Base-by-base conservation (phyloP, 257 asterid species). In the Primulina huaijiensis region DNA sequence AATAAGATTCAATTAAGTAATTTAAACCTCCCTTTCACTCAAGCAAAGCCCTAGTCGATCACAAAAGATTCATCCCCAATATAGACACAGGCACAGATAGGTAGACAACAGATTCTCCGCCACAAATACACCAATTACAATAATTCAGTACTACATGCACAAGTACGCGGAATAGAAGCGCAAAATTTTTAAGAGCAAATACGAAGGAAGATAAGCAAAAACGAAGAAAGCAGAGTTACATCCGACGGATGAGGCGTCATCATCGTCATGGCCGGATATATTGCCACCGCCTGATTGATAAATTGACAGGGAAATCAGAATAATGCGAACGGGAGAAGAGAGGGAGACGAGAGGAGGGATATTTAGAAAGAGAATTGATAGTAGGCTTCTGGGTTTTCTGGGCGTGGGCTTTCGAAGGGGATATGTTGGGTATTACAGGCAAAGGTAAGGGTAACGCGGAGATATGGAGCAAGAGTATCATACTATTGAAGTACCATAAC, bases 171-270 rank as follows among this genome's bases (percentile, higher is more conserved):
- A 40, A 30, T 60, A 58, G 40, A 30, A 68, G 56, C 72, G 61
- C 43, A 70, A 68, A 46, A 19, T 43, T n/a, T 60, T 2, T 60
- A 35, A 75, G 65, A 75, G 70, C 58, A 56, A 66, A 79, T 29
- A 59, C 67, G 64, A 73, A 64, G 55, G 64, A 73, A 67, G 59
- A 37, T 52, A 60, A 4, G 25, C 68, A 61, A 58, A 55, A 67
- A 65, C 23, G 68, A 60, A 72, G 72, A 55, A 16, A 60, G 64
- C 66, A 72, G 65, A 76, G 84, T 80, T 76, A 85, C 98, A 82
- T 90, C 96, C 81, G 85, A 74, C 70, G 96, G 95, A 73, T 82
- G 98, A 25, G 90, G 93, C 83, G 89, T 83, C 82, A 82, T 74
- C 93, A 88, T 78, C 80, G 97, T 92, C 96, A 90, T 90, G 83